Base-by-base conservation (phyloP, 176 grass and related monocot genomes). In the Pontederia paniculata region DNA sequence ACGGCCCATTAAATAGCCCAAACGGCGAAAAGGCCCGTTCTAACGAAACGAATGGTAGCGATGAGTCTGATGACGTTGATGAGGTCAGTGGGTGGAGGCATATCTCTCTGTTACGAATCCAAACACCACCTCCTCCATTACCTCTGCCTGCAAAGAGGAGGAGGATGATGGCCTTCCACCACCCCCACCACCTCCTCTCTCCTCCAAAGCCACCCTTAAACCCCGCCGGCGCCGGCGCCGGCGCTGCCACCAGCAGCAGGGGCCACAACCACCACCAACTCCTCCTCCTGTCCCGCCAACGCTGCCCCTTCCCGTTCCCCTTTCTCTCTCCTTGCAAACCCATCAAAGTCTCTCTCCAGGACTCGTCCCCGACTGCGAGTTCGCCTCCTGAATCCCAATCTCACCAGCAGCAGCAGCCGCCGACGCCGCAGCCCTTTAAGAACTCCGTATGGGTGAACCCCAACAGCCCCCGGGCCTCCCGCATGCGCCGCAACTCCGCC, bases 371-470 rank as follows among this genome's bases (percentile, higher is more conserved):
- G 17, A 49, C 41, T 2, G 58, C 47, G 14, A 11, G n/a, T 43
- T 56, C 23, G 52, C 47, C 12, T 63, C 8, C 68, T 17, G 48
- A 10, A 58, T 77, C 9, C 56, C 64, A 43, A 50, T 43, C 9
- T 25, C n/a, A 37, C 47, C 49, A 13, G 13, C 37, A 31, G 2
- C 55, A 57, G 12, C 12, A 21, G 23, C 51, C 45, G 54, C 37
- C 11, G 6, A 67, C 70, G 63, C 60, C 49, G 50, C 58, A 37
- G 41, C 44, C 73, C 23, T 52, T 60, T 25, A 72, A 72, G 47
- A 79, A 66, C 52, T 84, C 79, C 60, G 47, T 97, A 54, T 97
- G 91, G 91, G 75, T 97, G 18, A 97, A 90, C 77, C 91, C 91
- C 52, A 97, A 97, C 60, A 89, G 83, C 63, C 70, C 80, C 23